A percentile compares a stretch with the other conserved stretches of the same genome.
Evolutionary conservation across 2,329 filamentous ascomycete species (phyloP).

Genomic region (Aureobasidium sp.): DNA sequence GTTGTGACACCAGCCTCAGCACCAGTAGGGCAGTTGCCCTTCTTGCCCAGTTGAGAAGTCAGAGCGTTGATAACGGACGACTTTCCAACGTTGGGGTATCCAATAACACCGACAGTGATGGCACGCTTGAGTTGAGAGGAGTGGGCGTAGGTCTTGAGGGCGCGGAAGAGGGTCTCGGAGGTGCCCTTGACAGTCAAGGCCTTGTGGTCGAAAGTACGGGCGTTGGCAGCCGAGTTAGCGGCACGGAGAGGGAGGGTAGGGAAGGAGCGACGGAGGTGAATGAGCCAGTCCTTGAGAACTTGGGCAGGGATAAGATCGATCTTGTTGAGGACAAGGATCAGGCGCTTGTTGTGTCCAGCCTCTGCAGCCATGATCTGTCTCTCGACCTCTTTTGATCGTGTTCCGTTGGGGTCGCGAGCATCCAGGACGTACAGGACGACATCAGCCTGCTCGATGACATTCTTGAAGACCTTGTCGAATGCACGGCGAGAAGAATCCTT

Average conservation of each 20-base stretch:
- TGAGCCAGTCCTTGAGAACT: slow-evolving; percentile 76
- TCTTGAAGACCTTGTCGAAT: slow-evolving; percentile 94
- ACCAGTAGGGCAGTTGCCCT: slow-evolving; percentile 70
- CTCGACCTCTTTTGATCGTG: slow-evolving; percentile 83
- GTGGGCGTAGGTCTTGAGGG: slow-evolving; percentile 81
- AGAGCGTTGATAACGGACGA: slow-evolving; percentile 94
- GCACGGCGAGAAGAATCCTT: slow-evolving; percentile 67
- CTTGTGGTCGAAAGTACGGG: slow-evolving; percentile 86
- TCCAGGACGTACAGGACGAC: slow-evolving; percentile 91
- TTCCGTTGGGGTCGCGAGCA: slow-evolving; percentile 83
- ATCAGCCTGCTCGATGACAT: slow-evolving; percentile 80
- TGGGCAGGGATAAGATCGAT: slow-evolving; percentile 80
- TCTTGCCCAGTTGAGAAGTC: slow-evolving; percentile 63
- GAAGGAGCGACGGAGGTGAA: slow-evolving; percentile 79
- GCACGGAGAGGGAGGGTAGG: slow-evolving; percentile 84
- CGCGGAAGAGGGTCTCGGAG: slow-evolving; percentile 74
- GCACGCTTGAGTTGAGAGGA: slow-evolving; percentile 78
- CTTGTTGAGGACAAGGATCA: slow-evolving; percentile 93
- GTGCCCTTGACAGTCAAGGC: slow-evolving; percentile 81
- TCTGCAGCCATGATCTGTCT: slow-evolving; percentile 85
- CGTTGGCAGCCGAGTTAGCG: slow-evolving; percentile 71
- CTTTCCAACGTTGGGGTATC: slow-evolving; percentile 94
- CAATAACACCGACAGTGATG: slow-evolving; percentile 85
- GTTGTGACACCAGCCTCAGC: slow-evolving; percentile 92
- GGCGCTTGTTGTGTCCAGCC: slow-evolving; percentile 63